These are phyloP conservation scores for Pseudogymnoascus sp. DNA, from an alignment of 2,329 filamentous ascomycete species.

Conservation along the genomic window DNA sequence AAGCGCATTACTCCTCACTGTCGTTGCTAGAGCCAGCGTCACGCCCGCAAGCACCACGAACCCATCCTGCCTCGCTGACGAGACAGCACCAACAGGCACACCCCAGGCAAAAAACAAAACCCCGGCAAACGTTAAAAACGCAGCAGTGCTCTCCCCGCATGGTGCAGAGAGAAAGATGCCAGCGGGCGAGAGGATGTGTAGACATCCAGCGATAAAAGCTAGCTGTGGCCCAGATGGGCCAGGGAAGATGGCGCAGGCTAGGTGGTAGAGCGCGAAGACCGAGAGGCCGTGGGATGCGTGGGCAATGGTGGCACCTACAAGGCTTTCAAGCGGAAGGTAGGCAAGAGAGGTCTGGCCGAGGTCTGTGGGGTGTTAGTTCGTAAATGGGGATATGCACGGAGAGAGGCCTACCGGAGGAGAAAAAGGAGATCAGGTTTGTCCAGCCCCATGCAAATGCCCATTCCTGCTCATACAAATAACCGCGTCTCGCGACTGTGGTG, in stretches of 20 bases:
- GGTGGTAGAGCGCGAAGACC: conserved; percentile 59
- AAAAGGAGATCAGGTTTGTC: conserved; percentile 32
- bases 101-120: conserved; percentile 53
- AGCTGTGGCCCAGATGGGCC: conserved; percentile 34
- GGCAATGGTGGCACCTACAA: conserved; percentile 58
- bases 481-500: conserved; percentile 49
- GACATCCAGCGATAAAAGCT: conserved; percentile 57
- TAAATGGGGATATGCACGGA: neutral
- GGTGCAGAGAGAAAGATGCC: conserved; percentile 85
- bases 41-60: conserved; percentile 54
- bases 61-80: conserved; percentile 32
- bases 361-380: neutral
- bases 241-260: conserved; percentile 50
- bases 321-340: conserved; percentile 31
- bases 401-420: conserved; percentile 18
- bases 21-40: conserved; percentile 62
- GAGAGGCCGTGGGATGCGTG: conserved; percentile 70
- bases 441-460: conserved; percentile 67
- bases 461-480: conserved; percentile 70
- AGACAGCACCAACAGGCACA: neutral
- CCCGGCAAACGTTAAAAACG: conserved; percentile 67
- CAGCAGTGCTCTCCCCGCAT: conserved; percentile 73
- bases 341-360: neutral
- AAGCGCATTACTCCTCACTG: conserved; percentile 78
- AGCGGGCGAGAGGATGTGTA: conserved; percentile 80